These are phyloP conservation scores for Vigna nakashimae DNA, from an alignment of 306 rosid genomes.

Conservation along the genomic window DNA sequence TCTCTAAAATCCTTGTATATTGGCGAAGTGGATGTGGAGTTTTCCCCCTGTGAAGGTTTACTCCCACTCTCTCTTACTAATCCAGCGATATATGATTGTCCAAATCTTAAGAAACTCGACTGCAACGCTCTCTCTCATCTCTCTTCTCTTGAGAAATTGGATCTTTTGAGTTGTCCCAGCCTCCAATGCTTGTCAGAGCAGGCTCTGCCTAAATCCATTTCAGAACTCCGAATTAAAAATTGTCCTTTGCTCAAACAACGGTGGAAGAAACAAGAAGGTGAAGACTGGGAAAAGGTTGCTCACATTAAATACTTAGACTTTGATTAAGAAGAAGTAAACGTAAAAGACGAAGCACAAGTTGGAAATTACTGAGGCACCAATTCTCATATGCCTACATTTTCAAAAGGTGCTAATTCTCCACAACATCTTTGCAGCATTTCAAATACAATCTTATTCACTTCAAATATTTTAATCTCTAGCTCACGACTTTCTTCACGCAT, in stretches of 20 bases:
- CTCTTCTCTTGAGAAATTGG: neutral
- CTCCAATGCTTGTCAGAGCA: neutral
- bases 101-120: neutral
- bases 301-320: neutral
- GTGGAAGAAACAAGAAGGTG: neutral
- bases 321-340: too few relatives aligned
- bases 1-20: neutral
- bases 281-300: neutral
- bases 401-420: too few relatives aligned
- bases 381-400: too few relatives aligned
- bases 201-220: neutral
- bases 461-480: too few relatives aligned
- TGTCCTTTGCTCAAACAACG: neutral
- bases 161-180: too few relatives aligned
- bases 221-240: neutral
- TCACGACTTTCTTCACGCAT: too few relatives aligned
- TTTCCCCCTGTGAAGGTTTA: neutral
- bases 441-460: too few relatives aligned
- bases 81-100: neutral
- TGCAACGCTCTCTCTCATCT: neutral
- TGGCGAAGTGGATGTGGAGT: neutral
- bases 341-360: too few relatives aligned
- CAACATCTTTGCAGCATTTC: too few relatives aligned
- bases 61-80: neutral
- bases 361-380: too few relatives aligned